phyloP scores from a whole-genome alignment of 768 basidiomycete genomes.

The Arthromyces matolae region DNA sequence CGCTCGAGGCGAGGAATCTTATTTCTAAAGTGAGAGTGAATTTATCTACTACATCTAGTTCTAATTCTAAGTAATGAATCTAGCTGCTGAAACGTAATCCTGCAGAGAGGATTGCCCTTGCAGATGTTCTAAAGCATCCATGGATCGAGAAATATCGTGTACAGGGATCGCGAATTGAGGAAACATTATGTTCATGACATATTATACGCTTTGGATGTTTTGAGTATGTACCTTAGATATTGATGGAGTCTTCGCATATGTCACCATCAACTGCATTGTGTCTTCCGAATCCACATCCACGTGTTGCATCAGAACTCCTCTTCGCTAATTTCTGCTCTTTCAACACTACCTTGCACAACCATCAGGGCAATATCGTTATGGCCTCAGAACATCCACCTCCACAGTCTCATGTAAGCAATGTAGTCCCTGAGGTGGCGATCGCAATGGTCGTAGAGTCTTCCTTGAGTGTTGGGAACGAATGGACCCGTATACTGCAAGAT shows the following conservation, averaged over 20 bases:
- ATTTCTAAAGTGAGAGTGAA: conserved; percentile 48
- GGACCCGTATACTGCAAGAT: conserved; percentile 40
- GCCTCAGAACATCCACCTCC: conserved; percentile 6
- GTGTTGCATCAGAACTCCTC: too few relatives aligned
- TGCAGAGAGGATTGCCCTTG: conserved; percentile 67
- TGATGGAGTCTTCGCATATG: too few relatives aligned
- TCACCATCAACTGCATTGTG: neutral
- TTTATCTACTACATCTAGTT: neutral
- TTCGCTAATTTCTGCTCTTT: too few relatives aligned
- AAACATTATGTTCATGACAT: neutral
- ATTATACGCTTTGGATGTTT: neutral
- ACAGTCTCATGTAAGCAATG: neutral
- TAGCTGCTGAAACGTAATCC: conserved; percentile 88
- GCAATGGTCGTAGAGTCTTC: conserved; percentile 64
- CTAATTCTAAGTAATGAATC: neutral
- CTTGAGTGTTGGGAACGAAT: conserved; percentile 47
- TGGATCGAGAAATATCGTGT: conserved; percentile 77
- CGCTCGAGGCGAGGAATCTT: conserved; percentile 62
- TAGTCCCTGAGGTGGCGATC: conserved; percentile 33
- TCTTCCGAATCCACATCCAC: neutral
- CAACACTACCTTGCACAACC: neutral
- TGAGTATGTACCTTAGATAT: neutral
- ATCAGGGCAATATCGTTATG: neutral
- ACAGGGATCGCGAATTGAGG: conserved; percentile 25
- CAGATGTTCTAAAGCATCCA: conserved; percentile 78